A percentile compares a stretch with the other conserved stretches of the same genome.
Conservation (phyloP, 2,329 filamentous ascomycete species). For the Neophaeococcomyces aloes region DNA sequence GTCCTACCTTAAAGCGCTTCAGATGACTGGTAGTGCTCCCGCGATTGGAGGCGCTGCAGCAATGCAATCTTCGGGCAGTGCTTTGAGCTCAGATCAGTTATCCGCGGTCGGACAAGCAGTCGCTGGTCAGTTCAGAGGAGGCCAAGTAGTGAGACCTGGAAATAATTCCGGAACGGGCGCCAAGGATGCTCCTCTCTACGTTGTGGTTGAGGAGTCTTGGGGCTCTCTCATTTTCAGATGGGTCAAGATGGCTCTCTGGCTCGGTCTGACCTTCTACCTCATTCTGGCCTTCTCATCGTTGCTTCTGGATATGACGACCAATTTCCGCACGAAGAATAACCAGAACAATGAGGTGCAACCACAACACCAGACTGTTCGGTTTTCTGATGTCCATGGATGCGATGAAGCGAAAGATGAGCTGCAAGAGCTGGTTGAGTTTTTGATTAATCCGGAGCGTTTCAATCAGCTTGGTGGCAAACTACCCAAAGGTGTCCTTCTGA, state of each 20-base stretch:
- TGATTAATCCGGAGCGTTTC: slow-evolving; percentile 88
- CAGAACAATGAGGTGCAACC: slow-evolving; percentile 79
- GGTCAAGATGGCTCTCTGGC: slow-evolving; percentile 75
- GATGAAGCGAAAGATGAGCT: slow-evolving; percentile 98
- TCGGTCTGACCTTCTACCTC: slow-evolving; percentile 68
- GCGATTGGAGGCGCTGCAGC: slow-evolving; percentile 13
- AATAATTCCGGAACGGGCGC: slow-evolving; percentile 49
- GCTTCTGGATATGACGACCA: slow-evolving; percentile 70
- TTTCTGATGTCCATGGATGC: slow-evolving; percentile 89
- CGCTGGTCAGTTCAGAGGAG: slow-evolving; percentile 53
- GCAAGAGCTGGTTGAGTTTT: slow-evolving; percentile 90
- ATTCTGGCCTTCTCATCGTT: slow-evolving; percentile 70
- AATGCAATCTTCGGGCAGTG: slow-evolving; percentile 9
- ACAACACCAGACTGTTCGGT: slow-evolving; percentile 82
- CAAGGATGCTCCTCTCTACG: slow-evolving; percentile 81
- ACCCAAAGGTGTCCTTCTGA: slow-evolving; percentile 88
- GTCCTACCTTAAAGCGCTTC: slow-evolving; percentile 66
- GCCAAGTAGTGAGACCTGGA: slow-evolving; percentile 45
- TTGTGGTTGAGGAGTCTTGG: slow-evolving; percentile 85
- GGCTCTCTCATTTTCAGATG: slow-evolving; percentile 75
- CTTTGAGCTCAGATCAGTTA: slow-evolving; percentile 51
- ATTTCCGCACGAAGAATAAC: slow-evolving; percentile 50
- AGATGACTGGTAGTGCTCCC: slow-evolving; percentile 42
- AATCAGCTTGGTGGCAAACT: slow-evolving; percentile 90
- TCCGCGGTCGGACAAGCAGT: slow-evolving; percentile 75